These are phyloP conservation scores for Onygena corvina DNA, from an alignment of 2,329 filamentous ascomycete species.

Conservation along the genomic window DNA sequence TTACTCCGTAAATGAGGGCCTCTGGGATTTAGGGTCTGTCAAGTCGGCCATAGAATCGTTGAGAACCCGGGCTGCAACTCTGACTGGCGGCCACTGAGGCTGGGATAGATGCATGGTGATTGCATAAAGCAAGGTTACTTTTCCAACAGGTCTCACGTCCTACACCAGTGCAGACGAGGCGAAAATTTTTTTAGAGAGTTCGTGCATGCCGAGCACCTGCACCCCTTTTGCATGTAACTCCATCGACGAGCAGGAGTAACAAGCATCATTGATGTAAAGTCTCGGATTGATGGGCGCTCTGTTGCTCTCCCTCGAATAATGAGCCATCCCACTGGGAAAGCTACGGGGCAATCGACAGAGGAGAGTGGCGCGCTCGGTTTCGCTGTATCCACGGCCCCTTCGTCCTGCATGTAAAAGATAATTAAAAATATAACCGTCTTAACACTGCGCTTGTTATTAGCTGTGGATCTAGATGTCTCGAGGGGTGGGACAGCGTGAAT, in stretches of 20 bases:
- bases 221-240: neutral
- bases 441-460: constrained; percentile 6
- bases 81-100: neutral
- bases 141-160: constrained; percentile 6
- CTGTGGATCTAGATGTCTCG: constrained; percentile 8
- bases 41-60: neutral
- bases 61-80: neutral
- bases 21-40: constrained; percentile 1
- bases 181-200: too few species aligned
- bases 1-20: neutral
- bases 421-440: constrained; percentile 2
- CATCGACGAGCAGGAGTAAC: too few species aligned
- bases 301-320: constrained; percentile 4
- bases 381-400: neutral
- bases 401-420: constrained; percentile 6
- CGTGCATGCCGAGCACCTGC: neutral
- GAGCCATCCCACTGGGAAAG: constrained; percentile 3
- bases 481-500: constrained; percentile 3
- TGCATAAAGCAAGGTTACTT: constrained; percentile 6
- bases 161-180: constrained; percentile 3
- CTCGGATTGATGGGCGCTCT: too few species aligned
- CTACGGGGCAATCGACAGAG: neutral
- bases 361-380: constrained; percentile 1
- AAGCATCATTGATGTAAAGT: too few species aligned
- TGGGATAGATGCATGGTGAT: constrained; percentile 7